Base-by-base conservation (phyloP, 768 basidiomycete genomes). In the Ephemerocybe angulata region DNA sequence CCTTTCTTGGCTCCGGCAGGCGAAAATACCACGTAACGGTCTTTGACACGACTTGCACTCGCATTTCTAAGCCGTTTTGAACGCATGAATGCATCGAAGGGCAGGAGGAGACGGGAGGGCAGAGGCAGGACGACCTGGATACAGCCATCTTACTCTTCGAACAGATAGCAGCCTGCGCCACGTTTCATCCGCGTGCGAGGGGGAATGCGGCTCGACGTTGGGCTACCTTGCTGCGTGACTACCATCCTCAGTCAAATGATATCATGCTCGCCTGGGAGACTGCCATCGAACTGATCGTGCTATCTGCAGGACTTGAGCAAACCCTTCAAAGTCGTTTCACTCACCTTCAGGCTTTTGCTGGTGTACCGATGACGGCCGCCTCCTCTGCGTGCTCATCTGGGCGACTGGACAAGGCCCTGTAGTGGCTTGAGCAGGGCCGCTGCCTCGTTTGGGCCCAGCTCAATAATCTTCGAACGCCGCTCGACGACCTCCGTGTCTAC, bases 381-480 rank as follows among this genome's bases (percentile, higher is more conserved):
- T 61, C 61, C n/a, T n/a, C n/a, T 27, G 70, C 68, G 3, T 63
- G 67, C 29, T 52, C 58, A 25, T 19, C 48, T 3, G 49, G 52
- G 8, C 54, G 66, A 4, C 48, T 60, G 7, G 53, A 66, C 3
- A 56, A 50, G 11, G 55, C 55, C 5, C 21, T 56, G 19, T 49
- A 56, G 24, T 56, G 50, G 50, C 49, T 57, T 17, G 51, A 57
- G 30, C 52, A 60, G 44, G 62, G 64, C 1, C 52, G 63, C 13
- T 62, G 56, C 1, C 38, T 65, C 21, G 55, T 65, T 5, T 65
- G 64, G 64, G 46, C 41, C 4, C 63, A 65, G 48, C 46, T 63
- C 5, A 19, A 57, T 60, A 7, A 54, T 62, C 50, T 64, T 11
- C 55, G 65, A 40, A 53, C 60, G 29, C 61, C 64, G 2, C 19